Evolutionary conservation across 192 early-diverging fungal species (phyloP), one percentile per base, ranked within the genome.

Genomic region (Gryganskiella cystojenkinii): DNA sequence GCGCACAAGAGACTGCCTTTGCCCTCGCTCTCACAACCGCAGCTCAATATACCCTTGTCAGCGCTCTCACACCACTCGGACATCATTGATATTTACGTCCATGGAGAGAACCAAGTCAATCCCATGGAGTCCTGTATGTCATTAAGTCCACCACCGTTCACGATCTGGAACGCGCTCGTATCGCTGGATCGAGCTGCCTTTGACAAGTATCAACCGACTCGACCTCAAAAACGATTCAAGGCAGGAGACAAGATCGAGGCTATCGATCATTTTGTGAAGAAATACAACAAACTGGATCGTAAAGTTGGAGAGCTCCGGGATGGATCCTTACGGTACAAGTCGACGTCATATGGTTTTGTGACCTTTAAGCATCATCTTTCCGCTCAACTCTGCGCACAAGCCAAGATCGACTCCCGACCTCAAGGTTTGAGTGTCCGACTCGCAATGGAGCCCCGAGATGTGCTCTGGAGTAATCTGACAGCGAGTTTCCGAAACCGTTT

Each of bases 391-490:
- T 84, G 84, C 61, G 84, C 88, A 4, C 88, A 88, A 49, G 78
- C 80, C 9, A 72, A 85, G 31, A 85, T 85, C 25, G 80, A 79
- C 31, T 84, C 85, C 45, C 66, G 80, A 61, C 88, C 86, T 1
- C 83, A 84, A 47, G 80, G 82, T 2, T 61, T 85, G 50, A 82
- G 80, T 49, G 88, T 86, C 15, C 64, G 55, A 28, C 59, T 85
- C 63, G 88, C 88, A 10, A 89, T 89, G 15, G 90, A 91, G 40
- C 90, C 90, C 15, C 69, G 90, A 56, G 90, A 91, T 63, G 65
- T 91, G 3, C 56, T 90, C 7, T 91, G 90, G 90, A 64, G 81
- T 22, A 84, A 83, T 53, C 66, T 90, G 56, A 80, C 71, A 8
- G 55, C 70, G 46, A 62, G 57, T 19, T 82, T 88, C 37, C 72